Conservation (phyloP, 768 basidiomycete species). For the Lanmaoa pseudosensibilis region DNA sequence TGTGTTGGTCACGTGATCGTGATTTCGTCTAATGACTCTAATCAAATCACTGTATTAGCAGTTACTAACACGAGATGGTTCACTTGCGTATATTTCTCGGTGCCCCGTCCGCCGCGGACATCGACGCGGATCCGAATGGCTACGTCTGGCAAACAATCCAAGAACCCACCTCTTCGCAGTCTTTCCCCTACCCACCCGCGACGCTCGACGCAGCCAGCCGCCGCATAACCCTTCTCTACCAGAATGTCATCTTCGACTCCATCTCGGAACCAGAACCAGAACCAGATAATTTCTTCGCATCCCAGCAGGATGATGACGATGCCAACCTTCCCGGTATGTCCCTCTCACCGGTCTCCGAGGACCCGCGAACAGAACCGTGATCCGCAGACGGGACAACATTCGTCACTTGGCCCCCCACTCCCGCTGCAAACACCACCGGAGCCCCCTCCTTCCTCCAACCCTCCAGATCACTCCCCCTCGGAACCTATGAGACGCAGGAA, state of each 20-base stretch:
- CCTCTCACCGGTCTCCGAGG: slow-evolving; percentile 1
- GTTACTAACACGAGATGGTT: slow-evolving; percentile 16
- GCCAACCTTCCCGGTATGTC: slow-evolving; percentile 16
- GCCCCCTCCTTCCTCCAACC: slow-evolving; percentile 28
- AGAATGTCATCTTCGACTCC: slow-evolving; percentile 69
- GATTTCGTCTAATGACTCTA: slow-evolving; percentile 10
- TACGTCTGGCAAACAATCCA: slow-evolving; percentile 51
- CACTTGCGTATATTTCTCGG: slow-evolving; percentile 56
- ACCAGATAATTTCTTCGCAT: slow-evolving; percentile 20
- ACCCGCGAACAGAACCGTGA: slow-evolving; percentile 3
- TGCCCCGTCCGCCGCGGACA: slow-evolving; percentile 37
- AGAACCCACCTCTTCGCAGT: slow-evolving; percentile 7
- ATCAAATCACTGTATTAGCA: too few relatives aligned
- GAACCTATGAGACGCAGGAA: slow-evolving; percentile 44
- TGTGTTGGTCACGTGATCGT: slow-evolving; percentile 28
- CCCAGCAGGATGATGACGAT: slow-evolving; percentile 21
- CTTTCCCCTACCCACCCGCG: slow-evolving; percentile 43
- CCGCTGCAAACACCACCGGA: slow-evolving; percentile 22
- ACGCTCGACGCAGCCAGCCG: slow-evolving; percentile 66
- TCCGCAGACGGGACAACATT: slow-evolving; percentile 46
- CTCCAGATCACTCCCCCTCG: slow-evolving; percentile 27
- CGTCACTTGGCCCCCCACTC: slow-evolving; percentile 61
- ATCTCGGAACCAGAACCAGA: slow-evolving; percentile 31
- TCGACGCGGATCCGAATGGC: slow-evolving; percentile 34
- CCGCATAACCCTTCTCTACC: slow-evolving; percentile 69